phyloP scores from a whole-genome alignment of 192 early-diverging fungal species.

The Podila horticola region DNA sequence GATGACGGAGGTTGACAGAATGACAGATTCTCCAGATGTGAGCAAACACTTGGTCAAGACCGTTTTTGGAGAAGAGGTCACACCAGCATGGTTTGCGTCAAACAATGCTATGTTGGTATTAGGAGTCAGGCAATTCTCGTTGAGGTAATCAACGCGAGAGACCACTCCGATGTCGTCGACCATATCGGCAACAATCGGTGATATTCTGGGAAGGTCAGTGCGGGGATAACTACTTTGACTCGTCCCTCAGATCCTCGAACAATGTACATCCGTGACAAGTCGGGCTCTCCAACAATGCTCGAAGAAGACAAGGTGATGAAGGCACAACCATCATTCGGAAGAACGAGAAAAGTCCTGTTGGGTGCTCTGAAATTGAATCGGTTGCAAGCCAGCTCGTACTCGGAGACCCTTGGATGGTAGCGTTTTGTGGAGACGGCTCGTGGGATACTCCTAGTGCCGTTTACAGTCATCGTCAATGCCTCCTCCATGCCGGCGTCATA shows the following conservation, averaged over 20 bases:
- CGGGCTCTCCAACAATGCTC: no score
- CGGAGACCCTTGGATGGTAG: neutral
- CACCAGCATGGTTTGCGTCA: neutral
- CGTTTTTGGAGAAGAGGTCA: conserved; percentile 4
- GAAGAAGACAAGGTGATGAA: neutral
- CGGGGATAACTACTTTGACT: conserved; percentile 4
- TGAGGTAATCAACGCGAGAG: neutral
- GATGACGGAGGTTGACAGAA: neutral
- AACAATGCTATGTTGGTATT: neutral
- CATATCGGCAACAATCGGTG: no score
- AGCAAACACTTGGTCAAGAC: conserved; percentile 13
- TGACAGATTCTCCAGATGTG: neutral
- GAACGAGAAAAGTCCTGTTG: neutral
- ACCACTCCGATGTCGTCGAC: neutral
- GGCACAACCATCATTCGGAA: conserved; percentile 1
- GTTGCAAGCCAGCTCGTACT: conserved; percentile 2
- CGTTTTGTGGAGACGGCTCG: neutral
- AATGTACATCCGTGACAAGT: neutral
- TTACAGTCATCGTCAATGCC: neutral
- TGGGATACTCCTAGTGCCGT: neutral
- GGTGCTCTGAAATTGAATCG: neutral
- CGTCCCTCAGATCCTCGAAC: neutral
- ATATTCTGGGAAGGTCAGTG: neutral
- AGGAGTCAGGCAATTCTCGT: neutral
- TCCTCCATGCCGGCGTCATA: conserved; percentile 2